Conservation (phyloP, 2,329 filamentous ascomycete species). For the Fonsecaea pugnacius region DNA sequence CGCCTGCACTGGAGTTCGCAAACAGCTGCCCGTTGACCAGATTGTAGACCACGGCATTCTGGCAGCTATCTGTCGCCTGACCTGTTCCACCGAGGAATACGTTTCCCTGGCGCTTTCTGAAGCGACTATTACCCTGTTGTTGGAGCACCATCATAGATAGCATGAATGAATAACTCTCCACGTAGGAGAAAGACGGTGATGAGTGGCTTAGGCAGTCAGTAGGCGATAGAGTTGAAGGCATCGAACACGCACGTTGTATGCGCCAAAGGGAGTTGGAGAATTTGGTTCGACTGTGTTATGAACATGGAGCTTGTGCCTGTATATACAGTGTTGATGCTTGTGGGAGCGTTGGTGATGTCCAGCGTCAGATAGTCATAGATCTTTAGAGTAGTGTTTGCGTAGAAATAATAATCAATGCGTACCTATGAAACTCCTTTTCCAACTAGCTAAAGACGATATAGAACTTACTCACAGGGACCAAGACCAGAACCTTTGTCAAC, state of each 20-base stretch:
- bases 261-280: not conserved
- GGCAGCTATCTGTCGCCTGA: slow-evolving; percentile 27
- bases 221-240: not conserved
- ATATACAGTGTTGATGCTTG: slow-evolving; percentile 29
- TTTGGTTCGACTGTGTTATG: slow-evolving; percentile 19
- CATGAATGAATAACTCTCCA: slow-evolving; percentile 24
- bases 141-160: slow-evolving; percentile 12
- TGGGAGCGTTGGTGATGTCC: slow-evolving; percentile 33
- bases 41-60: slow-evolving; percentile 29
- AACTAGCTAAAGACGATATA: too few relatives aligned
- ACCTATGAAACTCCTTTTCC: slow-evolving; percentile 11
- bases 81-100: slow-evolving; percentile 28
- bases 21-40: slow-evolving; percentile 34
- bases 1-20: slow-evolving; percentile 30
- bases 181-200: slow-evolving; percentile 18
- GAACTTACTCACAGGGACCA: slow-evolving; percentile 18
- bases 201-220: slow-evolving; percentile 12
- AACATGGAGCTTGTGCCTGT: slow-evolving; percentile 22
- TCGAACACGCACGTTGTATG: slow-evolving; percentile 3
- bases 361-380: slow-evolving; percentile 31
- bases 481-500: slow-evolving; percentile 17
- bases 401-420: slow-evolving; percentile 31
- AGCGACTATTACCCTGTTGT: slow-evolving; percentile 13
- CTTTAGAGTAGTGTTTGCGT: slow-evolving; percentile 23
- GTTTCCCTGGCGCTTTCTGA: slow-evolving; percentile 19